Evolutionary conservation across 73 alveolate species (phyloP), one percentile per base, ranked within the genome.

Genomic region (Paramecium pentaurelia): DNA sequence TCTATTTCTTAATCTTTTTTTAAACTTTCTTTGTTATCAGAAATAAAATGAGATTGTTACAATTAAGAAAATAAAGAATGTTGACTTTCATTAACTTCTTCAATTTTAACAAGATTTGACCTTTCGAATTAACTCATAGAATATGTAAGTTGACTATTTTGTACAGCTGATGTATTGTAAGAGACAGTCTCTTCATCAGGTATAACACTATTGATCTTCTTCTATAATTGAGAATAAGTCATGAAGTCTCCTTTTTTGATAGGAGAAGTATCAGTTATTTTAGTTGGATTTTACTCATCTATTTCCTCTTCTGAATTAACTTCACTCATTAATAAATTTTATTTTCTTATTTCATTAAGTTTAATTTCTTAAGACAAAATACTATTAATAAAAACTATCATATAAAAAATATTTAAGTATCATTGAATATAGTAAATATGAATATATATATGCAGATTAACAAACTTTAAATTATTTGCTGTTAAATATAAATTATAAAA

Each of bases 131-230:
- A 10, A 22, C 88, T 75, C 60, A 38, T 38, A 2, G 88, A 75
- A 42, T 75, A 75, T 37, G 70, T 75, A 32, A 75, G 40, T 38
- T 75, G 60, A 36, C 88, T 75, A 75, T 75, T 75, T 3, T 75
- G n/a, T 36, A 75, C 88, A 22, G 60, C 58, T 30, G 68, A 75
- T 75, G 84, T 64, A 34, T 75, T 42, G 20, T 75, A 42, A 30
- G 88, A 75, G 60, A 75, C 88, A 2, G 88, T 75, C 88, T 75
- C 88, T n/a, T 75, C 88, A 36, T 75, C 88, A 9, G 88, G 88
- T n/a, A 75, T 75, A 6, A 38, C 60, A 20, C 88, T 42, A 20
- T 64, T 64, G 27, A 75, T 36, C 16, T 75, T 75, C 16, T 75
- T 75, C 10, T 75, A 38, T 38, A 75, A 42, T 75, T 75, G 70